Conservation (phyloP, 148 eudicot genomes). For the Selenicereus undatus region DNA sequence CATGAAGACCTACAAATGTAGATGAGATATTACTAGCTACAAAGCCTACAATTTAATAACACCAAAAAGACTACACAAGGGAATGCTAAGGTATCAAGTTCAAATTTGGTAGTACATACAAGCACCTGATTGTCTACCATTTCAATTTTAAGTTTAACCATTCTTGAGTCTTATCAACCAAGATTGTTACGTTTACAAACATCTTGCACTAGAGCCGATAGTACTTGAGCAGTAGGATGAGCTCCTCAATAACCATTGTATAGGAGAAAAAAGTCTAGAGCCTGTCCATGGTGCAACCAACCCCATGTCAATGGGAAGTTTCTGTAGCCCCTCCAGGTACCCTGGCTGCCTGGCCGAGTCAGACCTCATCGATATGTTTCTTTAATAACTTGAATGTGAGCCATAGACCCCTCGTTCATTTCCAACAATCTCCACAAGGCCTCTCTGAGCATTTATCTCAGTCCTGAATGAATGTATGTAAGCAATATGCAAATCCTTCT, state of each 20-base stretch:
- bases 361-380: neutral
- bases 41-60: too few relatives aligned
- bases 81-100: too few relatives aligned
- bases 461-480: neutral
- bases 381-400: neutral
- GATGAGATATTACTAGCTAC: too few relatives aligned
- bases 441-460: neutral
- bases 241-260: too few relatives aligned
- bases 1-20: too few relatives aligned
- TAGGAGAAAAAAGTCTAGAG: too few relatives aligned
- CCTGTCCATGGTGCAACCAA: neutral
- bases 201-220: neutral
- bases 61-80: too few relatives aligned
- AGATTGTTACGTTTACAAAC: neutral
- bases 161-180: neutral
- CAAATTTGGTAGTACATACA: too few relatives aligned
- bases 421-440: neutral
- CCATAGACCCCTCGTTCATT: neutral
- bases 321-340: neutral
- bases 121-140: neutral
- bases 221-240: neutral
- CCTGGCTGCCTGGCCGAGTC: neutral
- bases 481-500: neutral
- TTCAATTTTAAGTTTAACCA: neutral
- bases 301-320: neutral